Conservation (phyloP, 2,329 filamentous ascomycete genomes). For the Neofusicoccum ribis region DNA sequence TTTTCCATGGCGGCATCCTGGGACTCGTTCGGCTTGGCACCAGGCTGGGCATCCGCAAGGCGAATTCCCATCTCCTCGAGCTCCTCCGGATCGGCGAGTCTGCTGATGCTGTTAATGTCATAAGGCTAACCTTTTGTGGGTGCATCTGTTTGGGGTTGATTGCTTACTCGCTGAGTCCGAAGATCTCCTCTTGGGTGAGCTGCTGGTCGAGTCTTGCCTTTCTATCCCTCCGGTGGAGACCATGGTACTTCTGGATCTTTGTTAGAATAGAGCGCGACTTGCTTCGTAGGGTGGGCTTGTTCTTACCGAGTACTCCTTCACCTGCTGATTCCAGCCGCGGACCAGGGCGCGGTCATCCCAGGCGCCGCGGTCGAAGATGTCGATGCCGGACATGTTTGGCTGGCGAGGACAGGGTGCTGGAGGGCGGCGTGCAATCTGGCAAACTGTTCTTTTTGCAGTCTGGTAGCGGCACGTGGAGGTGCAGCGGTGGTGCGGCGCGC, state of each 20-base stretch:
- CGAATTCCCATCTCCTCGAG: constrained; percentile 22
- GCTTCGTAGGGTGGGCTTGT: no score
- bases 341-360: constrained; percentile 41
- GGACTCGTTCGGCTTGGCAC: background rate
- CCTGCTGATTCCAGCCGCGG: constrained; percentile 36
- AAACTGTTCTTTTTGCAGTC: background rate
- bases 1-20: background rate
- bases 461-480: background rate
- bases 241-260: constrained; percentile 37
- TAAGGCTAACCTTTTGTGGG: background rate
- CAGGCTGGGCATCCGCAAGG: background rate
- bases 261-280: no score
- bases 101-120: constrained; percentile 24
- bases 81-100: constrained; percentile 28
- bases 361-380: constrained; percentile 19
- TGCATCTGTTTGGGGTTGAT: background rate
- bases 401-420: background rate
- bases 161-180: background rate
- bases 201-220: background rate
- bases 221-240: constrained; percentile 36
- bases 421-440: background rate
- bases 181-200: background rate
- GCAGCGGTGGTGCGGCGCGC: background rate
- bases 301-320: constrained; percentile 38
- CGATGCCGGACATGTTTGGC: constrained; percentile 1